Evolutionary conservation across 2,329 filamentous ascomycete species (phyloP).

Genomic region (Phoma sp.): DNA sequence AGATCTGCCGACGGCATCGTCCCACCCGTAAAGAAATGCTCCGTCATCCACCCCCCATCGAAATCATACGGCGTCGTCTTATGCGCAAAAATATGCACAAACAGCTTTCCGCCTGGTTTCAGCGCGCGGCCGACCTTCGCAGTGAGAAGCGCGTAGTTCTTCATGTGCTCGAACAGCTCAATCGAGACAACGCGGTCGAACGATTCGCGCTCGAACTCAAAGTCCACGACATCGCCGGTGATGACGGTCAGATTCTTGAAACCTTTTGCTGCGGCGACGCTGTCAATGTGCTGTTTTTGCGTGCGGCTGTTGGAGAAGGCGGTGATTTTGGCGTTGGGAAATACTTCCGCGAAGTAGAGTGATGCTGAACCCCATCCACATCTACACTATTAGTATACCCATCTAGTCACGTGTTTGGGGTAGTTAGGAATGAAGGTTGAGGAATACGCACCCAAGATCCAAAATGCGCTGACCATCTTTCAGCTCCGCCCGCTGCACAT

Average conservation of each 20-base stretch:
- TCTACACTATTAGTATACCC: constrained; percentile 47
- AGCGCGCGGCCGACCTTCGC: constrained; percentile 67
- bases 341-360: constrained; percentile 70
- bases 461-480: constrained; percentile 67
- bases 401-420: not conserved
- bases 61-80: constrained; percentile 72
- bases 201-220: constrained; percentile 65
- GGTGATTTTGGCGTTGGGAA: constrained; percentile 68
- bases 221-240: constrained; percentile 71
- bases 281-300: constrained; percentile 72
- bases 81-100: constrained; percentile 74
- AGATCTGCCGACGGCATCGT: constrained; percentile 75
- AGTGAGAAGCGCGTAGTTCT: constrained; percentile 74
- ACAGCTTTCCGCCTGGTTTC: constrained; percentile 70
- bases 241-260: constrained; percentile 69
- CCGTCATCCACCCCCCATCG: constrained; percentile 77
- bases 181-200: constrained; percentile 74
- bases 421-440: no score
- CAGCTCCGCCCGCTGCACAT: constrained; percentile 67
- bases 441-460: constrained; percentile 63
- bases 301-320: constrained; percentile 75
- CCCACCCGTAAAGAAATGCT: constrained; percentile 75
- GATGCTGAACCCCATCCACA: constrained; percentile 74
- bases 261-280: constrained; percentile 62
- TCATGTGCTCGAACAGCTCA: constrained; percentile 80